A percentile compares a stretch with the other conserved stretches of the same genome.
Evolutionary conservation across 768 basidiomycete species (phyloP).

Genomic region (Naganishia vishniacii): DNA sequence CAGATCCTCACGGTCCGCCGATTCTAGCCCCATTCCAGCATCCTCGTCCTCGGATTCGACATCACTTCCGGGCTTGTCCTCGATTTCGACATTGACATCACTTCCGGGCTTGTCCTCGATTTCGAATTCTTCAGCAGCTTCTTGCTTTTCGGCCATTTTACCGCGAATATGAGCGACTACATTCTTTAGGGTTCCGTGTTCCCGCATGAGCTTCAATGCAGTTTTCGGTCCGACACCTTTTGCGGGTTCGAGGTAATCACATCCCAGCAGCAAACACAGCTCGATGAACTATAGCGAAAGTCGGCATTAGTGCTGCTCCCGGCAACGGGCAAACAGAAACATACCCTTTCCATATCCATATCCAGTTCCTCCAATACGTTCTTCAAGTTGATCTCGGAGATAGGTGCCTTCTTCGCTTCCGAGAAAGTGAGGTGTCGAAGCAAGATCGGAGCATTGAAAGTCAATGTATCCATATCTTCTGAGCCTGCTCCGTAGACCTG

Average conservation of each 20-base stretch:
- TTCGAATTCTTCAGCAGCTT: conserved; percentile 32
- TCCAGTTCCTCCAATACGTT: conserved; percentile 78
- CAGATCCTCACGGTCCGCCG: conserved; percentile 23
- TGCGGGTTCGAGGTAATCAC: conserved; percentile 98
- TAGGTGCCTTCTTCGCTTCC: conserved; percentile 94
- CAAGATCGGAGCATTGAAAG: conserved; percentile 84
- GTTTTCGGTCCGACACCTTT: conserved; percentile 93
- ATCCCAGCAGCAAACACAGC: conserved; percentile 90
- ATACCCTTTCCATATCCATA: conserved; percentile 84
- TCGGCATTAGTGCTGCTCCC: not conserved
- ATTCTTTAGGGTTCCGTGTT: conserved; percentile 64
- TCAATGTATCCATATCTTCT: conserved; percentile 99
- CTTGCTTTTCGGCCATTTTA: conserved; percentile 56
- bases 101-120: conserved; percentile 36
- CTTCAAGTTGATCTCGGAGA: conserved; percentile 80
- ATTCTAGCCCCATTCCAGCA: conserved; percentile 24
- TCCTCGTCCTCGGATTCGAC: conserved; percentile 34
- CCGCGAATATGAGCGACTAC: conserved; percentile 73
- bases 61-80: conserved; percentile 34
- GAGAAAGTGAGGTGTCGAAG: conserved; percentile 95
- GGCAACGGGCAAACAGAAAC: not conserved
- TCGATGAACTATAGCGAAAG: conserved; percentile 70
- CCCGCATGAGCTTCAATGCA: conserved; percentile 83
- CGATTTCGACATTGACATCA: conserved; percentile 32
- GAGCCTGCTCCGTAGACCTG: conserved; percentile 96